phyloP scores from a whole-genome alignment of 352 stramenopile species.

The Phytophthora sp. region DNA sequence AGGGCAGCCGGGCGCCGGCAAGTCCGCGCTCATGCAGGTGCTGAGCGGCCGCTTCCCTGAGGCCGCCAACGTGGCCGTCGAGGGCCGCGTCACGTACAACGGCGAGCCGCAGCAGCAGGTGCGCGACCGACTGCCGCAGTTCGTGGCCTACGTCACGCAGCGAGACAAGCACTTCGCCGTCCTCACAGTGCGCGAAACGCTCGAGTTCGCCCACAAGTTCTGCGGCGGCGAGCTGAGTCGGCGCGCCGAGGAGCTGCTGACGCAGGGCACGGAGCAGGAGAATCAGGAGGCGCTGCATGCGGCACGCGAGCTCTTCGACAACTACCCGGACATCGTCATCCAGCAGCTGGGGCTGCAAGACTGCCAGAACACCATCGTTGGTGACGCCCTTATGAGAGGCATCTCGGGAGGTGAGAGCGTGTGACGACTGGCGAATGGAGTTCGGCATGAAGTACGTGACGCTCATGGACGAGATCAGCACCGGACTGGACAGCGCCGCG shows the following conservation, averaged over 20 bases:
- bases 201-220: constrained; percentile 47
- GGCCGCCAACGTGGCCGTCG: constrained; percentile 31
- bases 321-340: constrained; percentile 49
- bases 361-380: constrained; percentile 57
- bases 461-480: constrained; percentile 91
- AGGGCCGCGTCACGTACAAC: constrained; percentile 45
- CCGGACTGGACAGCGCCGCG: constrained; percentile 53
- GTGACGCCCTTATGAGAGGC: constrained; percentile 45
- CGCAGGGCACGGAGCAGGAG: constrained; percentile 38
- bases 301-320: constrained; percentile 21
- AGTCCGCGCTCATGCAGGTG: constrained; percentile 50
- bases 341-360: constrained; percentile 47
- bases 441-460: constrained; percentile 70
- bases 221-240: constrained; percentile 34
- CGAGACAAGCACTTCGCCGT: constrained; percentile 41
- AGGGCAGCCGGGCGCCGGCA: constrained; percentile 44
- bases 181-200: constrained; percentile 52
- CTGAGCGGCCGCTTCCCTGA: constrained; percentile 39
- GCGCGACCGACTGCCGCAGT: constrained; percentile 26
- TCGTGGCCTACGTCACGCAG: constrained; percentile 46
- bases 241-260: constrained; percentile 26
- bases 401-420: constrained; percentile 53
- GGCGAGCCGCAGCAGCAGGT: constrained; percentile 24
- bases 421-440: constrained; percentile 87
- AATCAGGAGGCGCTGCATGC: constrained; percentile 25